Conservation (phyloP, 2,329 filamentous ascomycete species). For the Alternaria sp. region DNA sequence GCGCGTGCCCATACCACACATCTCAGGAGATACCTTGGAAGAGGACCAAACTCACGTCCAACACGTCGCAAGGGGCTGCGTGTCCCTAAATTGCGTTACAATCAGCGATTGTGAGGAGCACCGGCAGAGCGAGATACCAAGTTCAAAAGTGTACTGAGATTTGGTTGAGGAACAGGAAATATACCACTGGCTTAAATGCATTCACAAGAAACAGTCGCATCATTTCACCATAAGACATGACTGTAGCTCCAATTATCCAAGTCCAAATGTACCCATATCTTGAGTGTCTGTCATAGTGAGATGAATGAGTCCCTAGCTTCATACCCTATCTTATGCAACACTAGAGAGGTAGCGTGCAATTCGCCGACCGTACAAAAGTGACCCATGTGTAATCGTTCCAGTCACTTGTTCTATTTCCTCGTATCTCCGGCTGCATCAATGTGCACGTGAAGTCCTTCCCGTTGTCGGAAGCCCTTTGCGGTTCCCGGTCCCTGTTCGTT, state of each 20-base stretch:
- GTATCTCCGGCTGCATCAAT: not conserved
- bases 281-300: not conserved
- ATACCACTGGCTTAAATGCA: conserved; percentile 18
- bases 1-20: not conserved
- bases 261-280: not conserved
- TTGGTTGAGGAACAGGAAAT: conserved; percentile 4
- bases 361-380: not conserved
- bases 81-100: not conserved
- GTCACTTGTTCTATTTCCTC: not conserved
- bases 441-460: conserved; percentile 23
- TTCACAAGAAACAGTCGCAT: conserved; percentile 12
- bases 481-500: conserved; percentile 13
- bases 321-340: not conserved
- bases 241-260: not conserved
- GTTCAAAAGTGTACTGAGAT: conserved; percentile 14
- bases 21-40: conserved; percentile 10
- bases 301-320: not conserved
- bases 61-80: conserved; percentile 1
- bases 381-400: not conserved
- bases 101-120: conserved; percentile 2
- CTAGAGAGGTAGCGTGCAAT: not conserved
- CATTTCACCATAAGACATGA: not conserved
- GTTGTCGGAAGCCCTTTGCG: conserved; percentile 6
- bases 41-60: conserved; percentile 4
- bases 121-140: conserved; percentile 7